Evolutionary conservation across 805 yeast species (phyloP).

Genomic region (Yarrowia alimentaria): DNA sequence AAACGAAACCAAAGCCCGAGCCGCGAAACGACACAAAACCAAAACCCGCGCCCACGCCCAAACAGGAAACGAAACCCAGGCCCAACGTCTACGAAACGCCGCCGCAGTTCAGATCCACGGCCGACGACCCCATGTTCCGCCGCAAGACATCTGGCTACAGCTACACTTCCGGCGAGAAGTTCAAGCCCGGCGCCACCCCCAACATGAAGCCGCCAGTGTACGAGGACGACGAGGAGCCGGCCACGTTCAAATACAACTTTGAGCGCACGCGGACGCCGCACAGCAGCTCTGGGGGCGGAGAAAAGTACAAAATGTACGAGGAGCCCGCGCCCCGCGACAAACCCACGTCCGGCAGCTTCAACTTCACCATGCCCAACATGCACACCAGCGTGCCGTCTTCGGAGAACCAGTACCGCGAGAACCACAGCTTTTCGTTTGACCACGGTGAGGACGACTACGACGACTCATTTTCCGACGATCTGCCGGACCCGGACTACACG

Average conservation of each 20-base stretch:
- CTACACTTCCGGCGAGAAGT: conserved; percentile 8
- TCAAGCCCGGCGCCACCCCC: conserved; percentile 7
- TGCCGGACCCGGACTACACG: conserved; percentile 1
- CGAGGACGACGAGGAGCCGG: not conserved
- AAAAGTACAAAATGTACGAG: conserved; percentile 17
- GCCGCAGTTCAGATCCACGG: conserved; percentile 24
- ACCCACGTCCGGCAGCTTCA: conserved; percentile 3
- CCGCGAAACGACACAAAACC: conserved; percentile 6
- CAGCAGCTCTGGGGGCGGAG: conserved; percentile 11
- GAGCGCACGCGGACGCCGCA: conserved; percentile 9
- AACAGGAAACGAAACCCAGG: conserved; percentile 1
- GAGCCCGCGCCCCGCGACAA: conserved; percentile 15
- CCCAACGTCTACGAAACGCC: conserved; percentile 3
- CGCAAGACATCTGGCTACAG: conserved; percentile 21
- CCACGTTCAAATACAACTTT: not conserved
- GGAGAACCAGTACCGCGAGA: conserved; percentile 1
- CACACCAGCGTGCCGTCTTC: conserved; percentile 7
- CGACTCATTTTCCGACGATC: not conserved
- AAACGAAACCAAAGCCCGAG: conserved; percentile 15
- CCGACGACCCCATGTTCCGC: conserved; percentile 2
- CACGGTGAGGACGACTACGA: not conserved
- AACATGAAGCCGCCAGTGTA: conserved; percentile 21
- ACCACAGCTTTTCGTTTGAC: conserved; percentile 14
- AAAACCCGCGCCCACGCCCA: not conserved
- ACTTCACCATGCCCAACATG: conserved; percentile 25